Base-by-base conservation (phyloP, 2,329 filamentous ascomycete genomes). In the Scolecobasidium constrictum region DNA sequence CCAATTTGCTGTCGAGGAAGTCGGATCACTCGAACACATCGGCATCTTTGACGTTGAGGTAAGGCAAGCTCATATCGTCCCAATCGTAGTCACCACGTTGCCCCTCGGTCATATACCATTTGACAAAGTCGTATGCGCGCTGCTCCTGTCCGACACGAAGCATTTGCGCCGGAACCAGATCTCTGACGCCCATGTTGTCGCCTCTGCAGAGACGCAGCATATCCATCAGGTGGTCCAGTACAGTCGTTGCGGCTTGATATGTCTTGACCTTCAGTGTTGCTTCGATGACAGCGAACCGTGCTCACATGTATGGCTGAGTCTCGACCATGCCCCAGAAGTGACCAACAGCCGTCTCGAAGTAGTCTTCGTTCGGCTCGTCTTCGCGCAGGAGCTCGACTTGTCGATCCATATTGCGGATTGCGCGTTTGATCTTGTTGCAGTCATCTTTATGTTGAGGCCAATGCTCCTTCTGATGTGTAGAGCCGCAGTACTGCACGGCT, bases 191-290 rank as follows among this genome's bases (percentile, higher is more conserved):
- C n/a, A n/a, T n/a, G n/a, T n/a, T n/a, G n/a, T n/a, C n/a, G n/a
- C n/a, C n/a, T n/a, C n/a, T n/a, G n/a, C n/a, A n/a, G n/a, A n/a
- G n/a, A n/a, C n/a, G n/a, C n/a, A n/a, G n/a, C n/a, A n/a, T n/a
- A n/a, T n/a, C n/a, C n/a, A n/a, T n/a, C n/a, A n/a, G n/a, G n/a
- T 54, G 1, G 47, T 48, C 1, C 12, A 77, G 50, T 43, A 66
- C 59, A 7, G 69, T 34, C 0, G 51, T 47, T 0, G 72, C 70
- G 0, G 69, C 45, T 0, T 66, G 16, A 15, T 61, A 35, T 1
- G 69, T 60, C 3, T 71, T 15, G 0, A 64, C 63, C 57, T 71
- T 55, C 45, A 66, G 65, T 48, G 75, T 71, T 9, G 47, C n/a
- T 2, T 64, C 61, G 46, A 58, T 61, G 1, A 74, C 56, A 1